Base-by-base conservation (phyloP, 495 filamentous ascomycete genomes). In the Penicillium malachiteum region DNA sequence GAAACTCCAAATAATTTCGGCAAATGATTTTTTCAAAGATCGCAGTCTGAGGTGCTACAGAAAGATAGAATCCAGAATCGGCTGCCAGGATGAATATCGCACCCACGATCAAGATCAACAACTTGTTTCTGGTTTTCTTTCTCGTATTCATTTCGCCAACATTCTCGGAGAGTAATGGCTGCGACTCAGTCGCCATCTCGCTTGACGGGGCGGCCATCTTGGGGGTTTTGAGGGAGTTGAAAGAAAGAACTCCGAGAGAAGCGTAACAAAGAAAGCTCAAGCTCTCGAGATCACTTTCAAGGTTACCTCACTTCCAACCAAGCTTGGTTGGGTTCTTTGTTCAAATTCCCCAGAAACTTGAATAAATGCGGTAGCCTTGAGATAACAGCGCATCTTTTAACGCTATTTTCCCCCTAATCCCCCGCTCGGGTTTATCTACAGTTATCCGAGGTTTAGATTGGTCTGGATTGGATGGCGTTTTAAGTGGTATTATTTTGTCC, bases 11-110 rank as follows among this genome's bases (percentile, higher is more conserved):
- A 35, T 74, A 64, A 1, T 74, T 54, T n/a, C 49, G 55, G 48
- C 76, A 78, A 35, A 78, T 63, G 32, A 78, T 76, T 12, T 66
- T 59, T 47, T 78, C 66, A 16, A 72, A 72, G 6, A 78, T 68
- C 3, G 67, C 64, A 14, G 66, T 59, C 51, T 73, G 65, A 0
- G 76, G 68, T 0, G 76, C 74, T 7, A 57, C 13, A 0, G 50
- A 45, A 44, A 76, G 41, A 31, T 56, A 63, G 16, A 59, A 57
- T 2, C 71, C 70, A 48, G 76, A 65, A 42, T 74, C 65, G 5
- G 38, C 46, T 0, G 56, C 55, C 0, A 69, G 26, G 16, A 63
- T 50, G 31, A 67, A 52, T 9, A 65, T 48, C 1, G 49, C 56
- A 33, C 60, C 60, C 6, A 58, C 50, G 21, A 59, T 38, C 32